Evolutionary conservation across 176 grass and related monocot species (phyloP), one percentile per base, ranked within the genome.

Genomic region (Microstegium vimineum): DNA sequence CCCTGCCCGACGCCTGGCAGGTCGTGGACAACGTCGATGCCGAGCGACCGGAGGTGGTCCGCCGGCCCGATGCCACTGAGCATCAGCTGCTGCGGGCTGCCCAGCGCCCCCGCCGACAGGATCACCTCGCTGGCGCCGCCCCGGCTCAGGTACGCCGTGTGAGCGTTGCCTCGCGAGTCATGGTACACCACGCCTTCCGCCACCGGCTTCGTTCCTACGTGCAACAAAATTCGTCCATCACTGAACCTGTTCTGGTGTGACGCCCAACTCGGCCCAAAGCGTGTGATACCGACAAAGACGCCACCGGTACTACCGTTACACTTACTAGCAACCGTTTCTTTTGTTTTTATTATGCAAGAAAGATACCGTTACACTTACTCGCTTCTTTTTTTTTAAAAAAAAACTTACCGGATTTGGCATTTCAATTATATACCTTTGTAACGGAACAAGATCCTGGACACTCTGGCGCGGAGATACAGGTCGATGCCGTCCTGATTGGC

Each of bases 41-140:
- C 90, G 0, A 87, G 59, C 9, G 88, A 89, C 5, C 46, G 13
- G 61, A 97, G 92, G 72, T 94, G 92, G 2, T 52, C 85, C 0
- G 86, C 65, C 13, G 94, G 94, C 4, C 94, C 94, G 37, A 97
- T 63, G 54, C 94, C 94, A 77, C 94, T 94, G 7, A 97, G 81
- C 92, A 97, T 91, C 77, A 97, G 88, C 63, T 92, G 84, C 82
- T 97, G 94, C 20, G 94, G 94, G 43, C 89, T 94, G n/a, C 94
- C 92, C 18, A 97, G 69, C 40, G 94, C 90, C 8, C 94, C 94
- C 0, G 94, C 92, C 9, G 94, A 83, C 2, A 97, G 70, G 75
- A 97, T 89, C 40, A 97, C 86, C 81, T 94, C 92, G 46, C 89
- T 90, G 31, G 54, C 83, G 1, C 70, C 56, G 66, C 88, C 82